These are phyloP conservation scores for Carex myosuroides DNA, from an alignment of 176 grass and related monocot species.

Conservation along the genomic window DNA sequence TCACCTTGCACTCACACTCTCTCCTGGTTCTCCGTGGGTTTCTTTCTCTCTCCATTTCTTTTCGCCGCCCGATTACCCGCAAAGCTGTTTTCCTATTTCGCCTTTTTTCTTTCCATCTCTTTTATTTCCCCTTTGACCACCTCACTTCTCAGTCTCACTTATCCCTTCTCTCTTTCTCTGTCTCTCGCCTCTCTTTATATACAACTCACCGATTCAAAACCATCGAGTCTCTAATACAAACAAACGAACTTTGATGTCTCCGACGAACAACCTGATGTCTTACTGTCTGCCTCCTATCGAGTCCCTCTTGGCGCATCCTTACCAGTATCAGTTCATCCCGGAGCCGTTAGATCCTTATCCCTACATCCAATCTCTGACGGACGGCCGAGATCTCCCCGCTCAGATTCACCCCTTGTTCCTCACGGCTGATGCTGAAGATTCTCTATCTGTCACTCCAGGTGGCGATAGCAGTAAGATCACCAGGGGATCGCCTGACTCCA, in stretches of 20 bases:
- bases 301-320: slow-evolving; percentile 18
- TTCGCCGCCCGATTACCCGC: slow-evolving; percentile 39
- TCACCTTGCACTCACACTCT: background rate
- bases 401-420: slow-evolving; percentile 1
- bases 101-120: slow-evolving; percentile 22
- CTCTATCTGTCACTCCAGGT: background rate
- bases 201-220: background rate
- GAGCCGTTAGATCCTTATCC: slow-evolving; percentile 23
- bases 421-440: slow-evolving; percentile 1
- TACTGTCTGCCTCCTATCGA: slow-evolving; percentile 7
- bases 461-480: background rate
- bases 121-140: slow-evolving; percentile 19
- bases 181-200: background rate
- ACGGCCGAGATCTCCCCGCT: background rate
- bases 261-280: slow-evolving; percentile 35
- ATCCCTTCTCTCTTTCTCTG: background rate
- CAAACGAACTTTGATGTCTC: slow-evolving; percentile 25
- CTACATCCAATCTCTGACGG: background rate
- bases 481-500: slow-evolving; percentile 4
- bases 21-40: slow-evolving; percentile 15
- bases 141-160: slow-evolving; percentile 4
- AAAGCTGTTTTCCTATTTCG: slow-evolving; percentile 16
- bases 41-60: slow-evolving; percentile 21
- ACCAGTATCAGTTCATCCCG: slow-evolving; percentile 28
- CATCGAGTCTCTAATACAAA: background rate